A percentile compares a stretch with the other conserved stretches of the same genome.
phyloP scores from a whole-genome alignment of 495 filamentous ascomycete genomes.

The Annulohypoxylon maeteangense region DNA sequence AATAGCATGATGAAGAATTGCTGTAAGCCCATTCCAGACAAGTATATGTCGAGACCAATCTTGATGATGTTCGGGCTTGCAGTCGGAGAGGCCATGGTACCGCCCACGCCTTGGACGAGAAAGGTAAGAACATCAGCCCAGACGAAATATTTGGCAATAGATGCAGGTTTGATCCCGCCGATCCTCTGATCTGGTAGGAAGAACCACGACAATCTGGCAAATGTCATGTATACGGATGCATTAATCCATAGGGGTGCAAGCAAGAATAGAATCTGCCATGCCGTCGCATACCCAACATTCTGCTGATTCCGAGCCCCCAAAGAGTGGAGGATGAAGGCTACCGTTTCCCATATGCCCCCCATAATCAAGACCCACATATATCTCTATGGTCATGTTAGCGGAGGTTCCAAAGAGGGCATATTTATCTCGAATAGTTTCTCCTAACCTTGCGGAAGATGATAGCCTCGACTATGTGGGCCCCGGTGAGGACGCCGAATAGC shows the following conservation, averaged over 20 bases:
- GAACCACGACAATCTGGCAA: conserved; percentile 70
- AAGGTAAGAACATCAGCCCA: conserved; percentile 71
- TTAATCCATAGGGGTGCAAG: conserved; percentile 68
- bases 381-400: conserved; percentile 41
- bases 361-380: conserved; percentile 55
- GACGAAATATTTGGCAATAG: conserved; percentile 68
- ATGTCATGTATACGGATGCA: conserved; percentile 75
- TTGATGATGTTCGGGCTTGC: conserved; percentile 34
- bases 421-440: not conserved
- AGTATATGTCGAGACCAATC: conserved; percentile 67
- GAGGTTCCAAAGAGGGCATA: not conserved
- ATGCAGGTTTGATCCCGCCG: conserved; percentile 59
- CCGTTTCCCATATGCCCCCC: conserved; percentile 54
- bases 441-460: conserved; percentile 48
- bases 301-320: conserved; percentile 55
- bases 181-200: conserved; percentile 63
- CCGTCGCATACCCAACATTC: conserved; percentile 36
- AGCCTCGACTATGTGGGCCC: conserved; percentile 55
- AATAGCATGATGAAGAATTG: conserved; percentile 68
- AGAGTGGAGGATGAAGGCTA: conserved; percentile 51
- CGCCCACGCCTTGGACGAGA: conserved; percentile 69
- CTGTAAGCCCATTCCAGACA: conserved; percentile 70
- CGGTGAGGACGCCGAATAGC: conserved; percentile 53
- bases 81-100: conserved; percentile 50
- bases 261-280: conserved; percentile 53